Evolutionary conservation across 805 yeast genomes (phyloP), one percentile per base, ranked within the genome.

Genomic region (Myxozyma melibiosi): DNA sequence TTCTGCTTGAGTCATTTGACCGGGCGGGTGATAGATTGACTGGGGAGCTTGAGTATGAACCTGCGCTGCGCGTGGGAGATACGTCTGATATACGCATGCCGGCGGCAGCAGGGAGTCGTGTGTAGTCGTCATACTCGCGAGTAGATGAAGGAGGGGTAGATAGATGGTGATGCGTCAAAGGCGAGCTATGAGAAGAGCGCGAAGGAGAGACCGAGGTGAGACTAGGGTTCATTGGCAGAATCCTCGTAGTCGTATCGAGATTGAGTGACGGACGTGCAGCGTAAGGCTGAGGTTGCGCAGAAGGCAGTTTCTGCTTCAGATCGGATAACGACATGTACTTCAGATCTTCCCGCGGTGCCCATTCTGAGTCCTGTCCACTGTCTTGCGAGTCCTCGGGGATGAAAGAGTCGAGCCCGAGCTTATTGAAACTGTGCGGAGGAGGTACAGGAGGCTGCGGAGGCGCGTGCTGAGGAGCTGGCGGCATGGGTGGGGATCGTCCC

Each of bases 1-100:
- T 43, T 16, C 35, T 35, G 18, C 47, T 30, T 4, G 47, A 43
- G 11, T 35, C n/a, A n/a, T 18, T 25, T n/a, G 47, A 43, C 4
- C 47, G 47, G 8, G 22, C 34, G 4, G 47, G 47, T 6, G 47
- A 43, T n/a, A 43, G 25, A 16, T 28, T 30, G n/a, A n/a, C n/a
- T 8, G 47, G 7, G 2, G 47, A 43, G 3, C 25, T 27, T 13
- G 47, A 28, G 30, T 43, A 43, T 1, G 37, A 28, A 8, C 37
- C 34, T 13, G 14, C 22, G 37, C 47, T 43, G 11, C 47, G 47
- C 24, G 47, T 43, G 13, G 47, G 47, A n/a, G 47, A 43, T 2
- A 30, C 37, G 4, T 30, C 47, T 2, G 47, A 28, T 37, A 37
- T 2, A 9, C 22, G 5, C 9, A 13, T 14, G 43, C 24, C 7